Percentiles rank a stretch among this genome's conserved stretches.
Conservation (phyloP, 768 basidiomycete species). For the Krasilnikovozyma curviuscula region DNA sequence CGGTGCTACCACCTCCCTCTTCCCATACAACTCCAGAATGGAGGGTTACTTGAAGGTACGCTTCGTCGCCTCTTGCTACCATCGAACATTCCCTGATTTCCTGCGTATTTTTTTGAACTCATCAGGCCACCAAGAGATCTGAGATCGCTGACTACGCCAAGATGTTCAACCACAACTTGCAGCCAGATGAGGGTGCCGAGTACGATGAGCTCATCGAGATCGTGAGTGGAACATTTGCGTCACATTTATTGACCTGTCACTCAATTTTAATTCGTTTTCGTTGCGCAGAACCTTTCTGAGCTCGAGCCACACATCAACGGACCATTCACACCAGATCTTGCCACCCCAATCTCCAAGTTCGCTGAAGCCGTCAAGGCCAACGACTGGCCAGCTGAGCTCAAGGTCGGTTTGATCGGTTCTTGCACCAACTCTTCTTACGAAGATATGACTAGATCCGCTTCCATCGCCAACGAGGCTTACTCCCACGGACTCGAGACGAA, state of each 20-base stretch:
- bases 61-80: too few relatives aligned
- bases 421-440: slow-evolving; percentile 99
- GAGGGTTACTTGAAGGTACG: slow-evolving; percentile 69
- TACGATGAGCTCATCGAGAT: slow-evolving; percentile 91
- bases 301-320: slow-evolving; percentile 99
- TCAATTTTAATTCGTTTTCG: not conserved
- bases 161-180: slow-evolving; percentile 72
- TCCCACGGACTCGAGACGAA: slow-evolving; percentile 69
- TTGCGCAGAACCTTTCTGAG: slow-evolving; percentile 63
- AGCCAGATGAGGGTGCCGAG: slow-evolving; percentile 67
- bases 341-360: slow-evolving; percentile 94
- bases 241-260: not conserved
- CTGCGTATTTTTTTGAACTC: too few relatives aligned
- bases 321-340: slow-evolving; percentile 99
- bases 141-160: slow-evolving; percentile 78
- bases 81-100: too few relatives aligned
- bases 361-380: slow-evolving; percentile 79
- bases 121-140: slow-evolving; percentile 75
- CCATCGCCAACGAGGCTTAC: slow-evolving; percentile 74
- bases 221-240: slow-evolving; percentile 31
- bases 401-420: slow-evolving; percentile 92
- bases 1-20: slow-evolving; percentile 92
- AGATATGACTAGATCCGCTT: slow-evolving; percentile 95
- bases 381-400: slow-evolving; percentile 89
- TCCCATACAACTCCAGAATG: slow-evolving; percentile 98